Conservation (phyloP, 2,329 filamentous ascomycete genomes). For the Aureobasidium leucospermi region DNA sequence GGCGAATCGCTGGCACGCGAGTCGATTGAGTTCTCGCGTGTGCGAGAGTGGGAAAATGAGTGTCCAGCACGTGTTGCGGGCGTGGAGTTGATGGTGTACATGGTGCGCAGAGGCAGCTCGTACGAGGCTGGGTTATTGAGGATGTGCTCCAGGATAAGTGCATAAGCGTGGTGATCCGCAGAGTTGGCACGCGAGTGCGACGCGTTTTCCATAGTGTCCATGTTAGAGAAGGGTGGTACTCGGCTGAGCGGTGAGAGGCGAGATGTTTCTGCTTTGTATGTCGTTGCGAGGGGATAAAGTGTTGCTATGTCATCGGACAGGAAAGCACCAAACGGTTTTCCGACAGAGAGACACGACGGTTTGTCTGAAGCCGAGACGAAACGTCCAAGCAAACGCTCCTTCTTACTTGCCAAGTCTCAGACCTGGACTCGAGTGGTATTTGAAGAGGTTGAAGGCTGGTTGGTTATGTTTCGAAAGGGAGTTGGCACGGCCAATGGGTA, state of each 20-base stretch:
- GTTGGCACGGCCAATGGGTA: slow-evolving; percentile 7
- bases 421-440: not conserved
- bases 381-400: slow-evolving; percentile 1
- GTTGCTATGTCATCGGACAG: slow-evolving; percentile 6
- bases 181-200: slow-evolving; percentile 27
- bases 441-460: not conserved
- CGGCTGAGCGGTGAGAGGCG: not conserved
- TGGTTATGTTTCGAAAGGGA: not conserved
- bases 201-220: slow-evolving; percentile 11
- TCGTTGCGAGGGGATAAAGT: not conserved
- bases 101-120: slow-evolving; percentile 59
- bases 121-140: slow-evolving; percentile 55
- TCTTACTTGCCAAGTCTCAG: not conserved
- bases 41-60: slow-evolving; percentile 19
- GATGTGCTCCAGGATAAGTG: slow-evolving; percentile 50
- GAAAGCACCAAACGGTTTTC: slow-evolving; percentile 7
- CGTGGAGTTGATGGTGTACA: slow-evolving; percentile 57
- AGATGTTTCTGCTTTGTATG: slow-evolving; percentile 6
- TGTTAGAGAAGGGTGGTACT: not conserved
- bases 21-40: slow-evolving; percentile 8
- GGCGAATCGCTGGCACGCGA: slow-evolving; percentile 26
- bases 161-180: slow-evolving; percentile 24
- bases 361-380: not conserved
- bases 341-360: slow-evolving; percentile 5
- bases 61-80: slow-evolving; percentile 37